Evolutionary conservation across 2,329 filamentous ascomycete species (phyloP).

Genomic region (Diaporthe ampelina): DNA sequence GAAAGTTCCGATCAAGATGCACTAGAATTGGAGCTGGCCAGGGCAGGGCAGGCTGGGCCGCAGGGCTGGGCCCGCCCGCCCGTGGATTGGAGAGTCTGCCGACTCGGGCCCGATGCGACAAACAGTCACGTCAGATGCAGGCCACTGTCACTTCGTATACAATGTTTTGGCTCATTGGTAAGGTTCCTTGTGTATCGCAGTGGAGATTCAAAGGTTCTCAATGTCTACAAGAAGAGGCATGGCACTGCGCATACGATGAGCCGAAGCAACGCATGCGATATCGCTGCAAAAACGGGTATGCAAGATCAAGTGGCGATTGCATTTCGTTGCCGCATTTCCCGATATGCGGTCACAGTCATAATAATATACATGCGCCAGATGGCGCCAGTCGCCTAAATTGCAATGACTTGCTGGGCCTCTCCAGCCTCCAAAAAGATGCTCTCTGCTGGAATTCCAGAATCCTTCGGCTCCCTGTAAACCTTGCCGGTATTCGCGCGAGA

Average conservation of each 20-base stretch:
- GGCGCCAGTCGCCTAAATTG: slow-evolving; percentile 25
- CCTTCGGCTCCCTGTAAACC: not conserved
- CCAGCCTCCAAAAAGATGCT: slow-evolving; percentile 16
- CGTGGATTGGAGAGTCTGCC: slow-evolving; percentile 5
- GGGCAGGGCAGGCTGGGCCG: slow-evolving; percentile 9
- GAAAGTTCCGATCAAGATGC: slow-evolving; percentile 29
- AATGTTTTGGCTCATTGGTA: not conserved
- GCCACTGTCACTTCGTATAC: not conserved
- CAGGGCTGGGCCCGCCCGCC: slow-evolving; percentile 24
- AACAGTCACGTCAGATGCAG: not conserved
- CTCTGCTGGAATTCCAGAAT: too few relatives aligned
- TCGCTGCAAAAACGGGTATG: not conserved
- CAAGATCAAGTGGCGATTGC: slow-evolving; percentile 19
- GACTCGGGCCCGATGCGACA: slow-evolving; percentile 27
- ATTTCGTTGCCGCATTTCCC: slow-evolving; percentile 29
- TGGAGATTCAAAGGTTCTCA: not conserved
- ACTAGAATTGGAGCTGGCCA: slow-evolving; percentile 23
- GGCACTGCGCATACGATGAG: not conserved
- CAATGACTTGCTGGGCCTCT: not conserved
- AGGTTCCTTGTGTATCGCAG: not conserved
- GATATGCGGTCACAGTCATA: slow-evolving; percentile 11
- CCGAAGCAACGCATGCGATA: not conserved
- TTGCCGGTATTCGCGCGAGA: not conserved
- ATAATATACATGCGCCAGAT: slow-evolving; percentile 29
- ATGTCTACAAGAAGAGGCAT: not conserved